Percentiles rank a stretch among this genome's conserved stretches.
phyloP scores from a whole-genome alignment of 768 basidiomycete species.

The Tephrocybe sp. region DNA sequence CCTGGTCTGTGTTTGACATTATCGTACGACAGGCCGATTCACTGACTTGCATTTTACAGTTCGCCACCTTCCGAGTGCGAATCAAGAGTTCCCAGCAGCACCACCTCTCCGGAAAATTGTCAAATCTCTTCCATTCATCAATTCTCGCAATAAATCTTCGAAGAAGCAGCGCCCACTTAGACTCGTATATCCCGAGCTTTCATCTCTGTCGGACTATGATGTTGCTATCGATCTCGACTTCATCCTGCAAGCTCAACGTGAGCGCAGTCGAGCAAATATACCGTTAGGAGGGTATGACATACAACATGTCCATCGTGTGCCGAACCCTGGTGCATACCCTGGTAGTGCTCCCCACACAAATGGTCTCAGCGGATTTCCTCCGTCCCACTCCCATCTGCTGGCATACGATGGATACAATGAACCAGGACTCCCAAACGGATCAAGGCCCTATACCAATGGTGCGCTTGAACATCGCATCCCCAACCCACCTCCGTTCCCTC shows the following conservation, averaged over 20 bases:
- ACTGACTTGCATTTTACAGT: constrained; percentile 31
- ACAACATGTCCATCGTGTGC: constrained; percentile 12
- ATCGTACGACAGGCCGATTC: background rate
- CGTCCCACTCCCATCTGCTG: background rate
- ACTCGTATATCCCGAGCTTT: constrained; percentile 45
- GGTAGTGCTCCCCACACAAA: constrained; percentile 4
- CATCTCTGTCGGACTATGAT: constrained; percentile 46
- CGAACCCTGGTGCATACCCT: constrained; percentile 8
- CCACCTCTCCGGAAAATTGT: constrained; percentile 70
- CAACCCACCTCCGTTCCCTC: constrained; percentile 3
- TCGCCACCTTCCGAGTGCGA: constrained; percentile 60
- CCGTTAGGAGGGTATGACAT: constrained; percentile 18
- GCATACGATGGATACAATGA: constrained; percentile 10
- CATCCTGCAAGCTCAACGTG: constrained; percentile 44
- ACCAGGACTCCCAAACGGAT: background rate
- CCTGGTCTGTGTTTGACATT: constrained; percentile 54
- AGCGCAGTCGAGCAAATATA: constrained; percentile 17
- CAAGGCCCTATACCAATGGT: constrained; percentile 5
- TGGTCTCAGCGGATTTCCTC: background rate
- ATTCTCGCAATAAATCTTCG: constrained; percentile 22
- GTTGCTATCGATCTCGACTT: constrained; percentile 55
- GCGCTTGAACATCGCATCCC: constrained; percentile 9
- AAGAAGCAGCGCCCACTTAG: constrained; percentile 25
- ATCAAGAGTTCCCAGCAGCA: constrained; percentile 50
- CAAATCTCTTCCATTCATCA: constrained; percentile 54